phyloP scores from a whole-genome alignment of 208 protist genomes.

The Acanthamoeba royreba region DNA sequence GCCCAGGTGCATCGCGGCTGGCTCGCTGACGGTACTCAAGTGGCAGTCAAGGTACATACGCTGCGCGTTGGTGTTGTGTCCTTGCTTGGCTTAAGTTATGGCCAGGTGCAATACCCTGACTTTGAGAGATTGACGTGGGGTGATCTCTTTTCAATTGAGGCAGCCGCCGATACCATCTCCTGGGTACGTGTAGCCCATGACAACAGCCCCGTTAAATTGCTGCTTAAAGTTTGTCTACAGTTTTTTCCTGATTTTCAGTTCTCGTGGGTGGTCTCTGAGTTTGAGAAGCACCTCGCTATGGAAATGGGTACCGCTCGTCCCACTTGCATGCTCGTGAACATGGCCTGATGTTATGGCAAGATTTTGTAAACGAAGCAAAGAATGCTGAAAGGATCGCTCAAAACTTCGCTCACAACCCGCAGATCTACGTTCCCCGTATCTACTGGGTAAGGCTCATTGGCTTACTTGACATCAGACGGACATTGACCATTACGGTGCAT shows the following conservation, averaged over 20 bases:
- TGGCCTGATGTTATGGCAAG: neutral
- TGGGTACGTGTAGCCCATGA: constrained; percentile 61
- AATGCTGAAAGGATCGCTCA: constrained; percentile 86
- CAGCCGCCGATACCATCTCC: neutral
- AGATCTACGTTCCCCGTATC: constrained; percentile 67
- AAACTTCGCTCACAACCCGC: constrained; percentile 77
- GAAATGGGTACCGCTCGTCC: constrained; percentile 50
- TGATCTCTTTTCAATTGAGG: constrained; percentile 72
- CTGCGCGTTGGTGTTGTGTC: constrained; percentile 62
- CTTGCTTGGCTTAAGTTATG: neutral
- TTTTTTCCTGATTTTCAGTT: constrained; percentile 72
- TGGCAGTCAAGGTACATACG: constrained; percentile 94
- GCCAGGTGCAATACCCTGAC: constrained; percentile 47
- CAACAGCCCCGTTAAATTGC: too few species aligned
- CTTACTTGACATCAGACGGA: neutral
- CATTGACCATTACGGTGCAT: constrained; percentile 83
- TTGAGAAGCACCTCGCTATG: constrained; percentile 62
- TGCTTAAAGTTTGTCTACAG: too few species aligned
- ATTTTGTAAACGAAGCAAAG: constrained; percentile 90
- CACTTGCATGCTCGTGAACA: neutral
- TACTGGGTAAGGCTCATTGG: neutral
- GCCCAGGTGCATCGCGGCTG: constrained; percentile 85
- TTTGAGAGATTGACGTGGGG: constrained; percentile 23
- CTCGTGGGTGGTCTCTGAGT: constrained; percentile 76
- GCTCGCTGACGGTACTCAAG: constrained; percentile 73